Evolutionary conservation across 2,329 filamentous ascomycete genomes (phyloP).

Genomic region (Diaporthe sp.): DNA sequence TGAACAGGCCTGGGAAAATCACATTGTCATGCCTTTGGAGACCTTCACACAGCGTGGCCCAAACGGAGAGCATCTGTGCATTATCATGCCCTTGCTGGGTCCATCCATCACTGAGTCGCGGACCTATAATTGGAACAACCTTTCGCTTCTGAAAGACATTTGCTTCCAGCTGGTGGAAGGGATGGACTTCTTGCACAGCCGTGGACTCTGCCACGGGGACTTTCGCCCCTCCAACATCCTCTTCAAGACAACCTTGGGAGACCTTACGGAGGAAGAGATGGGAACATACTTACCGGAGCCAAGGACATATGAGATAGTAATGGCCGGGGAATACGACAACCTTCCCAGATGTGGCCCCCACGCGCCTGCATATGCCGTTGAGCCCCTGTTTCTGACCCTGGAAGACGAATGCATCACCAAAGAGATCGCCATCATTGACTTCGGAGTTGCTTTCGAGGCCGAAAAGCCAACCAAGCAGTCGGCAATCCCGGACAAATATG

Average conservation of each 20-base stretch:
- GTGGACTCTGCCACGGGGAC: not conserved
- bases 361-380: not conserved
- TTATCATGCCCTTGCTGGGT: not conserved
- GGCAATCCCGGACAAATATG: not conserved
- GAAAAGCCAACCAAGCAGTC: not conserved
- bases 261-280: not conserved
- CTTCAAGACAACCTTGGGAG: not conserved
- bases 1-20: not conserved
- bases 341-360: not conserved
- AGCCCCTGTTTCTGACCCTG: not conserved
- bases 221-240: not conserved
- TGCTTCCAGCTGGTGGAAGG: not conserved
- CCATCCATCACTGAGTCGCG: not conserved
- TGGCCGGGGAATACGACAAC: not conserved
- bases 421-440: not conserved
- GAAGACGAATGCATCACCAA: constrained; percentile 7
- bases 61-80: constrained; percentile 3
- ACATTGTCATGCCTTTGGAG: not conserved
- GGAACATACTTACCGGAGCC: not conserved
- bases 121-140: not conserved
- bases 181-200: not conserved
- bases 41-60: not conserved
- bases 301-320: not conserved
- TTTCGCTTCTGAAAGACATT: not conserved
- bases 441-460: not conserved